These are phyloP conservation scores for Leptomonas seymouri DNA, from an alignment of 208 protist genomes.

Conservation along the genomic window DNA sequence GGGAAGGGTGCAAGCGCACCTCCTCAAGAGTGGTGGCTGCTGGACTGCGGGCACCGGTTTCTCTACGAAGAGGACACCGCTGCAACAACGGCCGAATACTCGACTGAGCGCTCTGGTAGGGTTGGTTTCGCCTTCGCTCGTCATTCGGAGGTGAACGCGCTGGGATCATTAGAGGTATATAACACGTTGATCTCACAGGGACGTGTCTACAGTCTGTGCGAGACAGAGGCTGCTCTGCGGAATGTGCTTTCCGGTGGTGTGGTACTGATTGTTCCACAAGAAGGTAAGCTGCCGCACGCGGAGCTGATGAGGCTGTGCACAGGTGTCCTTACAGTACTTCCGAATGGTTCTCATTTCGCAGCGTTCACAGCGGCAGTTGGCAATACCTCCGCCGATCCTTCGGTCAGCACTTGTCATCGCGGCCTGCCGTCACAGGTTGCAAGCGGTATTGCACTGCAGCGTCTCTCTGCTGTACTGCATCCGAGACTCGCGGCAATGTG, in stretches of 20 bases:
- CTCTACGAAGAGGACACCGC: slow-evolving; percentile 35
- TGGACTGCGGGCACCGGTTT: slow-evolving; percentile 74
- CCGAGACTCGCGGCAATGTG: slow-evolving; percentile 51
- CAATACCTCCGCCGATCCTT: background rate
- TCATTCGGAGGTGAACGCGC: background rate
- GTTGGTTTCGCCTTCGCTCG: background rate
- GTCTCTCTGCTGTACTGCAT: slow-evolving; percentile 73
- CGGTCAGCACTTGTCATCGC: slow-evolving; percentile 7
- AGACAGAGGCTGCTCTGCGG: slow-evolving; percentile 45
- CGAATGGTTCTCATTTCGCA: slow-evolving; percentile 13
- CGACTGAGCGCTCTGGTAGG: background rate
- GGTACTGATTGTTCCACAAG: slow-evolving; percentile 79
- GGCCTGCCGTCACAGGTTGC: slow-evolving; percentile 81
- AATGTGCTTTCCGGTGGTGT: slow-evolving; percentile 24
- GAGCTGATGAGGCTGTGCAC: slow-evolving; percentile 64
- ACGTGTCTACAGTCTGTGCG: slow-evolving; percentile 43
- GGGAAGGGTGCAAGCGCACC: background rate
- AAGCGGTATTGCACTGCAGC: slow-evolving; percentile 84
- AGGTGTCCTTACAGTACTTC: slow-evolving; percentile 54
- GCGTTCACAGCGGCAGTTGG: background rate
- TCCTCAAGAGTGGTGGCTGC: slow-evolving; percentile 53
- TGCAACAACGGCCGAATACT: background rate
- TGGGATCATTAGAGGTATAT: slow-evolving; percentile 46
- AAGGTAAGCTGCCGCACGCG: slow-evolving; percentile 76
- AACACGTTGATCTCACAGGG: slow-evolving; percentile 11